A percentile compares a stretch with the other conserved stretches of the same genome.
Conservation (phyloP, 2,329 filamentous ascomycete genomes). For the Apiospora phragmitis region DNA sequence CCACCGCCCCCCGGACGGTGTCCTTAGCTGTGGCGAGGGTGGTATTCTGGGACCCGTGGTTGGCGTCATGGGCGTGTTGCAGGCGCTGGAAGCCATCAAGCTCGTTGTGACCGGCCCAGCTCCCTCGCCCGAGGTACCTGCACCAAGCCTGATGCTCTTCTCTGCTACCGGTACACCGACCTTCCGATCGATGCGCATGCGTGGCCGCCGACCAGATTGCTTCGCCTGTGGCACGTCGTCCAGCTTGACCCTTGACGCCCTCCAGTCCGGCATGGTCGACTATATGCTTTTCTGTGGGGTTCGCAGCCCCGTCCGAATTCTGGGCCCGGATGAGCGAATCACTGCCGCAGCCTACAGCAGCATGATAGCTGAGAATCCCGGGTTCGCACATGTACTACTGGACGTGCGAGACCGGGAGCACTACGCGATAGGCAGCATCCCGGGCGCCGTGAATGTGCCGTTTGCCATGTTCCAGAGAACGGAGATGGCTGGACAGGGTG, state of each 20-base stretch:
- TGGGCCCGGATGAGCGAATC: constrained; percentile 67
- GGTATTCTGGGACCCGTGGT: constrained; percentile 92
- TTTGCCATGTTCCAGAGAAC: constrained; percentile 54
- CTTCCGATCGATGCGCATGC: constrained; percentile 77
- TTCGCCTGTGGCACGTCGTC: constrained; percentile 70
- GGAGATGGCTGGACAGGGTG: constrained; percentile 20
- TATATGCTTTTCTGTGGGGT: constrained; percentile 86
- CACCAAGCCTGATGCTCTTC: constrained; percentile 46
- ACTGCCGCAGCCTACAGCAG: constrained; percentile 60
- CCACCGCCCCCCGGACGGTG: constrained; percentile 79
- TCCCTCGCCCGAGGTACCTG: constrained; percentile 19
- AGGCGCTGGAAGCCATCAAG: constrained; percentile 87
- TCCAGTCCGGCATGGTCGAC: constrained; percentile 69
- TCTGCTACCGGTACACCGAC: constrained; percentile 42
- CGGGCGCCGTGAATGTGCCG: constrained; percentile 74
- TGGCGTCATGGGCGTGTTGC: constrained; percentile 87
- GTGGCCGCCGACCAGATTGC: constrained; percentile 68
- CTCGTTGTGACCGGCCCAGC: constrained; percentile 53
- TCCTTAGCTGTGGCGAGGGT: constrained; percentile 87
- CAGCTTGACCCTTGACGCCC: constrained; percentile 61
- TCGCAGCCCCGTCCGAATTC: constrained; percentile 50
- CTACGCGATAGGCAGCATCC: constrained; percentile 76
- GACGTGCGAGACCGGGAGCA: constrained; percentile 86
- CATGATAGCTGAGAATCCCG: constrained; percentile 17
- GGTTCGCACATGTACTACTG: constrained; percentile 58